Percentiles rank a stretch among this genome's conserved stretches.
These are phyloP conservation scores for Yamadazyma olivae DNA, from an alignment of 805 yeast genomes.

Conservation along the genomic window DNA sequence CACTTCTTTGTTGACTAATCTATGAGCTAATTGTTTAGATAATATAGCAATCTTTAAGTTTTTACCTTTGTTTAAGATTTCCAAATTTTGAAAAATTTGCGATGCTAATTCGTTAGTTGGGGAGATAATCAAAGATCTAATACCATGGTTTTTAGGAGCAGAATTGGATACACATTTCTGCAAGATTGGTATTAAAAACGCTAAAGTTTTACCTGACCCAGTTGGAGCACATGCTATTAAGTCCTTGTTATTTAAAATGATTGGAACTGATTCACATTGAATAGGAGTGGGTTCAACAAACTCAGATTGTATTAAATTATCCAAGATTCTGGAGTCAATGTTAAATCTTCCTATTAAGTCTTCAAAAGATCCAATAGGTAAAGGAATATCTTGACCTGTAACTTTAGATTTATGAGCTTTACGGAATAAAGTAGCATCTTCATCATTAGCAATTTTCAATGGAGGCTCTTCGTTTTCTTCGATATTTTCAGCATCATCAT, in stretches of 20 bases:
- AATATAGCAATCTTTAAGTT: constrained; percentile 60
- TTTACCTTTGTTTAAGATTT: constrained; percentile 53
- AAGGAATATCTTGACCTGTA: constrained; percentile 81
- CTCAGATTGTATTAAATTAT: constrained; percentile 64
- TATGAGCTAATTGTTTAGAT: constrained; percentile 68
- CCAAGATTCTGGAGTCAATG: constrained; percentile 54
- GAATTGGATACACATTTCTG: constrained; percentile 41
- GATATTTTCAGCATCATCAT: constrained; percentile 16
- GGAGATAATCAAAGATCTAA: constrained; percentile 76
- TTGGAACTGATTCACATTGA: constrained; percentile 87
- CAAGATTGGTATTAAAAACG: constrained; percentile 80
- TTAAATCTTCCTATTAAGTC: constrained; percentile 71
- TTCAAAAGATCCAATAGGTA: constrained; percentile 86
- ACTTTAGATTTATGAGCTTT: constrained; percentile 64
- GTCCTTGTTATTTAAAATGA: constrained; percentile 66
- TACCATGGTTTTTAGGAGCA: constrained; percentile 39
- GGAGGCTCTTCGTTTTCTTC: constrained; percentile 30
- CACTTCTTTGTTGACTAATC: constrained; percentile 60
- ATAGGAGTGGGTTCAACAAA: constrained; percentile 90
- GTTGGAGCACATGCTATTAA: constrained; percentile 95
- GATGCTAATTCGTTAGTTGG: constrained; percentile 94
- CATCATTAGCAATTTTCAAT: constrained; percentile 45
- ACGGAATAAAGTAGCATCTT: constrained; percentile 63
- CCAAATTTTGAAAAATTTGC: constrained; percentile 74
- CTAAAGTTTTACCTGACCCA: constrained; percentile 96